A percentile compares a stretch with the other conserved stretches of the same genome.
phyloP scores from a whole-genome alignment of 2,329 filamentous ascomycete genomes.

The Trichoderma sp. region DNA sequence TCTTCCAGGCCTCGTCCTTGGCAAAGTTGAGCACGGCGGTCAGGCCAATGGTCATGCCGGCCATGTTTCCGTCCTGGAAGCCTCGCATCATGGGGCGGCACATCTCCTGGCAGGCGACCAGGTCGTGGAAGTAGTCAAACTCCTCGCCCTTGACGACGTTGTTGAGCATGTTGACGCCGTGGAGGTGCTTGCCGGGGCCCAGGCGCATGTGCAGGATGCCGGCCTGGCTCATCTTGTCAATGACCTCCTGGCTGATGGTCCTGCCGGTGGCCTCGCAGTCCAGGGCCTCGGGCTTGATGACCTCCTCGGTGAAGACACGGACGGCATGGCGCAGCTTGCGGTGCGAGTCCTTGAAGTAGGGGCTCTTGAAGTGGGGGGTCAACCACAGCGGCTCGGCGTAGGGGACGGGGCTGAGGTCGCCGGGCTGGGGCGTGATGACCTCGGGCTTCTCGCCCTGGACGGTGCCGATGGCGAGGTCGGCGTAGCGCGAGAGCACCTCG shows the following conservation, averaged over 20 bases:
- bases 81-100: conserved; percentile 69
- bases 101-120: conserved; percentile 73
- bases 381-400: conserved; percentile 87
- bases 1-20: conserved; percentile 63
- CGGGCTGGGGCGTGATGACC: conserved; percentile 65
- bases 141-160: conserved; percentile 73
- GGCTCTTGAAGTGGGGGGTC: conserved; percentile 70
- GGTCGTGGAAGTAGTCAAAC: conserved; percentile 84
- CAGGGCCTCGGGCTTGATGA: conserved; percentile 72
- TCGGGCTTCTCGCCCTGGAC: conserved; percentile 72
- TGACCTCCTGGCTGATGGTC: conserved; percentile 68
- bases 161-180: conserved; percentile 65
- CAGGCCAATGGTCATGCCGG: conserved; percentile 79
- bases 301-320: conserved; percentile 68
- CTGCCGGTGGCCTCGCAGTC: conserved; percentile 72
- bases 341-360: conserved; percentile 79
- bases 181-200: conserved; percentile 77
- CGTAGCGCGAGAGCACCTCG: conserved; percentile 82
- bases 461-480: conserved; percentile 70
- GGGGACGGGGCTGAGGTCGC: conserved; percentile 73
- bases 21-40: conserved; percentile 80
- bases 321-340: conserved; percentile 65
- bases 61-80: conserved; percentile 85
- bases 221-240: conserved; percentile 72
- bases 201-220: conserved; percentile 79